Evolutionary conservation across 352 stramenopile genomes (phyloP).

Genomic region (Plasmopara halstedii): DNA sequence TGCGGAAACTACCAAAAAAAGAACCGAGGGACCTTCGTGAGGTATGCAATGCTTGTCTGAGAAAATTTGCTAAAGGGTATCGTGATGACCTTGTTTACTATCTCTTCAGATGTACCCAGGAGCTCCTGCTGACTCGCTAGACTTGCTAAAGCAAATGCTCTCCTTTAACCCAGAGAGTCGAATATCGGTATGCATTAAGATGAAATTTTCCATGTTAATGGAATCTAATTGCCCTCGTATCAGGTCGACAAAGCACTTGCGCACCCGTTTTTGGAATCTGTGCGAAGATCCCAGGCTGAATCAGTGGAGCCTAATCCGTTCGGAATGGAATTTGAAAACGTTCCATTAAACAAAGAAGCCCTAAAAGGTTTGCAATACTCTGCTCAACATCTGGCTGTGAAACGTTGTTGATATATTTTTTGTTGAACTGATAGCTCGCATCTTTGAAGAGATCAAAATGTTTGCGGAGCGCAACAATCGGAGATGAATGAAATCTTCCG

Average conservation of each 20-base stretch:
- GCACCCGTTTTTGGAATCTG: conserved; percentile 76
- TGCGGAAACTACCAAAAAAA: conserved; percentile 81
- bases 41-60: conserved; percentile 14
- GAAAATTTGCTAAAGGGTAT: neutral
- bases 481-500: conserved; percentile 45
- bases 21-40: conserved; percentile 66
- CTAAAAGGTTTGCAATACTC: conserved; percentile 45
- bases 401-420: conserved; percentile 3
- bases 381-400: neutral
- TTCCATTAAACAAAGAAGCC: conserved; percentile 72
- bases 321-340: conserved; percentile 86
- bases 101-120: conserved; percentile 65
- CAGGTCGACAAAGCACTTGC: conserved; percentile 78
- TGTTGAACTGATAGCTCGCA: conserved; percentile 40
- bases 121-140: conserved; percentile 66
- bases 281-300: conserved; percentile 68
- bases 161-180: conserved; percentile 72
- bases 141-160: conserved; percentile 83
- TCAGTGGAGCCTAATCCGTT: conserved; percentile 70
- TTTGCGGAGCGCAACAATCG: conserved; percentile 66
- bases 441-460: conserved; percentile 84
- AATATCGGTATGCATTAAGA: conserved; percentile 53
- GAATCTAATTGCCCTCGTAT: conserved; percentile 3
- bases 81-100: conserved; percentile 5
- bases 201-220: neutral